phyloP scores from a whole-genome alignment of 257 asterid species.

The Salvia splendens region DNA sequence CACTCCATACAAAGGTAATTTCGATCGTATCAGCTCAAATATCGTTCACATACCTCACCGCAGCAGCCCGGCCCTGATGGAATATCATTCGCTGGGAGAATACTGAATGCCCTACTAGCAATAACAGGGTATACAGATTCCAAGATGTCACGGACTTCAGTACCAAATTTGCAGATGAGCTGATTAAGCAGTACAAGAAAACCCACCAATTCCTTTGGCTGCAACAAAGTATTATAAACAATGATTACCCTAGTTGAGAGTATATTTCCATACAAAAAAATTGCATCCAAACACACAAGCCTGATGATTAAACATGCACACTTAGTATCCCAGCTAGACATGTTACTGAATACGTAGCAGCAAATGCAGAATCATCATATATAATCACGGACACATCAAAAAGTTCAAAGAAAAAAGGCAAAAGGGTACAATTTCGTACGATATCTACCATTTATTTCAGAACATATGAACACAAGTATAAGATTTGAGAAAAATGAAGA shows the following conservation, averaged over 20 bases:
- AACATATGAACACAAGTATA: neutral
- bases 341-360: neutral
- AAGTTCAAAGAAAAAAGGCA: neutral
- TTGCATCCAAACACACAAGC: constrained; percentile 4
- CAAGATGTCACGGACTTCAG: constrained; percentile 66
- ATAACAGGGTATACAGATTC: constrained; percentile 84
- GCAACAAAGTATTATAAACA: constrained; percentile 39
- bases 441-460: neutral
- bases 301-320: constrained; percentile 20
- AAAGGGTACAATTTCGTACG: too few species aligned
- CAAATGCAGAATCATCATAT: constrained; percentile 23
- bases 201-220: constrained; percentile 93
- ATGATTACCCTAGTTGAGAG: constrained; percentile 9
- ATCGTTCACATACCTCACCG: constrained; percentile 63
- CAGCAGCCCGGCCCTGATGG: constrained; percentile 78
- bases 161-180: constrained; percentile 86
- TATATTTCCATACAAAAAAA: neutral
- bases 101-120: constrained; percentile 62
- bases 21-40: constrained; percentile 16
- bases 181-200: constrained; percentile 82
- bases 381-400: neutral
- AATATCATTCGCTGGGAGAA: constrained; percentile 72
- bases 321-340: neutral
- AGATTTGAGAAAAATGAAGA: neutral
- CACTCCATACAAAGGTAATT: neutral